Conservation (phyloP, 305 asterid genomes). For the Ajuga reptans region DNA sequence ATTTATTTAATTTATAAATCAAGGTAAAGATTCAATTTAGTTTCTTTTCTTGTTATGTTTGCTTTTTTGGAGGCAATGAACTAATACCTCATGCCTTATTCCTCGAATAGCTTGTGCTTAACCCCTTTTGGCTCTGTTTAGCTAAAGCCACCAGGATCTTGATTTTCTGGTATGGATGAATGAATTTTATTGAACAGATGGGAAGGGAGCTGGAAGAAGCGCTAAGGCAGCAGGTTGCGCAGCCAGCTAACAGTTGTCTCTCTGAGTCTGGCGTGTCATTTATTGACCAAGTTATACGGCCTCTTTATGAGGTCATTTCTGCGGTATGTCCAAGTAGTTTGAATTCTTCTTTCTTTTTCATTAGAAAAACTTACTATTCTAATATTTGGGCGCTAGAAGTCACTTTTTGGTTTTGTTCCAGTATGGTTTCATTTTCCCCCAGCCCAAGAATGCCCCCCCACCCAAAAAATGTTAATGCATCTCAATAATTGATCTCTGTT, state of each 20-base stretch:
- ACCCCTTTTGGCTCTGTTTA: constrained; percentile 1
- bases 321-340: constrained; percentile 54
- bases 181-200: constrained; percentile 57
- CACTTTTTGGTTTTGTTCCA: not conserved
- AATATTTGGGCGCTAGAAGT: constrained; percentile 6
- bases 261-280: constrained; percentile 73
- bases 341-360: constrained; percentile 8
- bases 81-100: not conserved
- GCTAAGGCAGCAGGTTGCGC: constrained; percentile 57
- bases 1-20: not conserved
- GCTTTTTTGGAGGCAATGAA: not conserved
- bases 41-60: not conserved
- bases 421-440: not conserved
- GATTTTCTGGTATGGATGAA: constrained; percentile 20
- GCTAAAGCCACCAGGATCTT: constrained; percentile 3
- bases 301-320: constrained; percentile 69
- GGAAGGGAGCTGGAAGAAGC: constrained; percentile 82
- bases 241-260: constrained; percentile 82
- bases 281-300: constrained; percentile 76
- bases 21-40: not conserved
- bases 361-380: not conserved
- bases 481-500: constrained; percentile 19
- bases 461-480: not conserved
- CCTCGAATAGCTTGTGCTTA: not conserved
- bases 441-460: not conserved